Conservation (phyloP, 306 rosid genomes). For the Cajanus cajan region DNA sequence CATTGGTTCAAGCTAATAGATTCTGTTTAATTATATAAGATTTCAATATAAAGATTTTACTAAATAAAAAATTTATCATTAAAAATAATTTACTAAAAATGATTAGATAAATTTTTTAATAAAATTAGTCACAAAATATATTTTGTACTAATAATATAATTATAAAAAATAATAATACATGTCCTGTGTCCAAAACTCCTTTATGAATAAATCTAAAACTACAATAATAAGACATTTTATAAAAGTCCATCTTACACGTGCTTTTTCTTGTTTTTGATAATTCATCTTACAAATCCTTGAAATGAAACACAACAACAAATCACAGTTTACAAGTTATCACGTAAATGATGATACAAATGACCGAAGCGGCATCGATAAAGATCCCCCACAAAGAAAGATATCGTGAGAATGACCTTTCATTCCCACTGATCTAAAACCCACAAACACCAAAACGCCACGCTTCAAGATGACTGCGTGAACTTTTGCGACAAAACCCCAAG, state of each 20-base stretch:
- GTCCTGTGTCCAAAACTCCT: not conserved
- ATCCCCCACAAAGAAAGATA: slow-evolving; percentile 45
- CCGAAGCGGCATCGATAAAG: slow-evolving; percentile 20
- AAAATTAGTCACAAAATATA: too few relatives aligned
- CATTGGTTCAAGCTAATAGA: too few relatives aligned
- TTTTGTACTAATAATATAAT: too few relatives aligned
- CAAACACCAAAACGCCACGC: slow-evolving; percentile 43
- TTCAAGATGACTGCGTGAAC: slow-evolving; percentile 36
- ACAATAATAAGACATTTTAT: not conserved
- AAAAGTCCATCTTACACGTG: slow-evolving; percentile 31
- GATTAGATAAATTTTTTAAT: too few relatives aligned
- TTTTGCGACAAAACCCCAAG: slow-evolving; percentile 45
- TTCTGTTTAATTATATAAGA: too few relatives aligned
- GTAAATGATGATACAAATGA: slow-evolving; percentile 47
- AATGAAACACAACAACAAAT: slow-evolving; percentile 43
- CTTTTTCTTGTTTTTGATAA: slow-evolving; percentile 14
- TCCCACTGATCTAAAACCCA: slow-evolving; percentile 50
- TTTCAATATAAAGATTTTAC: too few relatives aligned
- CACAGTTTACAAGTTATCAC: slow-evolving; percentile 48
- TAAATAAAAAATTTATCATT: too few relatives aligned
- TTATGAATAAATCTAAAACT: not conserved
- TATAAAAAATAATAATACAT: not conserved
- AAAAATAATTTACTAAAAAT: too few relatives aligned
- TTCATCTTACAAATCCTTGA: slow-evolving; percentile 39
- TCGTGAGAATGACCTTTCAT: slow-evolving; percentile 61